These are phyloP conservation scores for Sonneratia alba DNA, from an alignment of 345 rosid species.

Conservation along the genomic window DNA sequence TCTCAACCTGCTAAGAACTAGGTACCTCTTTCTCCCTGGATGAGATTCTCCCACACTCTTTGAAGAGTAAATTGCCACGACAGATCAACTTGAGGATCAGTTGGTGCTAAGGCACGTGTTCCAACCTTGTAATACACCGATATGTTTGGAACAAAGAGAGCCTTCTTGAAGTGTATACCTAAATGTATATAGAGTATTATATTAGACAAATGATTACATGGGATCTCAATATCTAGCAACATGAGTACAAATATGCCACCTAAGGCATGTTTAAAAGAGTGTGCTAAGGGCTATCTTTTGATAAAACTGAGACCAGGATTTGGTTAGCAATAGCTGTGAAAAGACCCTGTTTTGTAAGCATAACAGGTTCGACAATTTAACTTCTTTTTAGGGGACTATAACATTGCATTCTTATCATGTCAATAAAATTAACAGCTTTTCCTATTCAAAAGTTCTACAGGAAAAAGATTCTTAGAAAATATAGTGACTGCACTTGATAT, in stretches of 20 bases:
- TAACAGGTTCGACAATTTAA: background rate
- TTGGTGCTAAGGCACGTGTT: constrained; percentile 36
- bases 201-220: background rate
- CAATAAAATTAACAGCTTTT: background rate
- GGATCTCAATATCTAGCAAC: background rate
- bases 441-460: background rate
- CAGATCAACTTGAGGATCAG: constrained; percentile 43
- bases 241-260: background rate
- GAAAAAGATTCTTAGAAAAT: background rate
- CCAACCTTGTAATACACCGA: constrained; percentile 83
- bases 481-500: background rate
- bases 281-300: background rate
- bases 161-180: constrained; percentile 83
- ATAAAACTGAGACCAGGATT: background rate
- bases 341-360: background rate
- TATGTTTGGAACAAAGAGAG: constrained; percentile 76
- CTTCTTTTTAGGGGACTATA: background rate
- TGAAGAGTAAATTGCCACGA: constrained; percentile 79
- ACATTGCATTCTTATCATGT: background rate
- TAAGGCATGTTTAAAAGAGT: background rate
- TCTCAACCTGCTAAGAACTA: background rate
- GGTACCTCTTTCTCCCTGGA: constrained; percentile 45
- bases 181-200: background rate
- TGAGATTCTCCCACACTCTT: constrained; percentile 69
- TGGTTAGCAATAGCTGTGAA: background rate